Base-by-base conservation (phyloP, 2,329 filamentous ascomycete genomes). In the Sphaerulina populicola region DNA sequence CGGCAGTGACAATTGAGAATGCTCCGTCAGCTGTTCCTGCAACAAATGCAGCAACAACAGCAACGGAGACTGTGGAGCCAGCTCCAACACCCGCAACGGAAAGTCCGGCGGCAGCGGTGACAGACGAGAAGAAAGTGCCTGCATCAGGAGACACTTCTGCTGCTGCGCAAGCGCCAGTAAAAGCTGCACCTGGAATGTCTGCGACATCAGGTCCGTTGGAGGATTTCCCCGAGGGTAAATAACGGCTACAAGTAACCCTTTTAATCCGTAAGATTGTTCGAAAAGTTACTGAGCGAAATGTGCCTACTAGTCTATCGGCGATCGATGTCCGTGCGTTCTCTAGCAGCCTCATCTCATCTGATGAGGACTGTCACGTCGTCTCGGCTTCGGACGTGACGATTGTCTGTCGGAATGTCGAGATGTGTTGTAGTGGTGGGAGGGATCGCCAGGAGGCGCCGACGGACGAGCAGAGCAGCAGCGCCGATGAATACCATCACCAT, bases 121-220 rank as follows among this genome's bases (percentile, higher is more conserved):
- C 43, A 23, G 39, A 39, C 4, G 47, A 49, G 6, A 47, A 56
- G 45, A 55, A 52, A 27, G 18, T 49, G 30, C 41, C 53, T 15
- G 53, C 52, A 15, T 29, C 45, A n/a, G 37, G 44, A 23, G 29
- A 55, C 29, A 37, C 45, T 18, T 47, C 52, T n/a, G 41, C 36
- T 11, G 42, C 36, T 11, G 42, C 45, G 39, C 47, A 48, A 14
- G 40, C 47, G 21, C n/a, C 37, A 8, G 15, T 47, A 2, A 50
- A 47, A 30, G 42, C 53, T 36, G 47, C 54, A 8, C 53, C 54
- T 27, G 54, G 47, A 30, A 58, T 60, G 58, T 57, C 54, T 47
- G 58, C 58, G n/a, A 60, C 58, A 2, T 56, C 52, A 9, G 58
- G 58, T n/a, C 58, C 58, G 10, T 43, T 60, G 12, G 56, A 56